phyloP scores from a whole-genome alignment of 345 rosid species.

The Excoecaria cochinchinensis region DNA sequence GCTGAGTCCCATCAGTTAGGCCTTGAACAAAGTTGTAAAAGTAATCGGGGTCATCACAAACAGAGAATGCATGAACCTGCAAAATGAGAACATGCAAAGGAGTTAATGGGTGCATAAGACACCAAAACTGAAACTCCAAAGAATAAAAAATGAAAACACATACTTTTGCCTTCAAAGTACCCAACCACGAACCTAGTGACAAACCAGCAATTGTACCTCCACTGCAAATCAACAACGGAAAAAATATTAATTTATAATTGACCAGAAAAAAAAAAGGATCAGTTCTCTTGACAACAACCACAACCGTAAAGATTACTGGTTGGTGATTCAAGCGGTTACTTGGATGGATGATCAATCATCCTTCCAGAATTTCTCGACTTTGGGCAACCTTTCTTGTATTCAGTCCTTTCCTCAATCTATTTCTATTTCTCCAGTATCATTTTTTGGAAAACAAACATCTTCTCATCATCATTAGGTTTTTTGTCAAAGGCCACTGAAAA shows the following conservation, averaged over 20 bases:
- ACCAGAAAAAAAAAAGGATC: background rate
- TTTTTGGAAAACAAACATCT: no score
- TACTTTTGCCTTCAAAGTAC: conserved; percentile 81
- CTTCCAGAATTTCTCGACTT: no score
- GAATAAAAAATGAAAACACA: conserved; percentile 10
- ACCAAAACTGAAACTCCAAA: background rate
- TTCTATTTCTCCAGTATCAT: no score
- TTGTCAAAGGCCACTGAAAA: no score
- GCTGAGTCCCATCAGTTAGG: conserved; percentile 71
- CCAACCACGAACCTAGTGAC: conserved; percentile 72
- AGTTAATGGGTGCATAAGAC: conserved; percentile 1
- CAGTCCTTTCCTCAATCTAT: no score
- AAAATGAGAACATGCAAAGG: conserved; percentile 15
- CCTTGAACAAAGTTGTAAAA: conserved; percentile 81
- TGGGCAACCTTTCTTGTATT: no score
- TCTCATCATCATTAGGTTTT: no score
- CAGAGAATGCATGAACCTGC: conserved; percentile 93
- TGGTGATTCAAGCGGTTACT: no score
- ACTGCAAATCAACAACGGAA: conserved; percentile 39
- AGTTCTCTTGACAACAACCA: no score
- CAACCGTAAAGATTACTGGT: no score
- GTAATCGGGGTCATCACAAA: conserved; percentile 92
- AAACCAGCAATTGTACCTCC: conserved; percentile 94
- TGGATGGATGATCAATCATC: no score
- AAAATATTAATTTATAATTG: background rate